Conservation (phyloP, 2,329 filamentous ascomycete genomes). For the Aspergillus awamori region DNA sequence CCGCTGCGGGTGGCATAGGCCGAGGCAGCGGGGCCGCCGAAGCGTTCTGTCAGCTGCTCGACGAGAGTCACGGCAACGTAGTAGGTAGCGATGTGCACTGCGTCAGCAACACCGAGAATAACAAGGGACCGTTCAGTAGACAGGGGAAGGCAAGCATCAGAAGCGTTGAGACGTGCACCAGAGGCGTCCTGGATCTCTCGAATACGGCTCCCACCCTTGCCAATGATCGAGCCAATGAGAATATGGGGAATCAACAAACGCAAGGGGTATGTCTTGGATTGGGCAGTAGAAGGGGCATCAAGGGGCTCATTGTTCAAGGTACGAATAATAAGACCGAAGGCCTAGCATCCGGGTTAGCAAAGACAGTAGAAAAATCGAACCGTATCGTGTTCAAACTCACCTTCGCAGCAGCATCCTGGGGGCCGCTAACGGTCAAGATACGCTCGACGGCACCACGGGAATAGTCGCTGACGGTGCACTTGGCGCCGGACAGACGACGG, state of each 20-base stretch:
- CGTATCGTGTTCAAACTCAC: slow-evolving; percentile 53
- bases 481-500: slow-evolving; percentile 89
- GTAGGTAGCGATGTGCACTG: slow-evolving; percentile 97
- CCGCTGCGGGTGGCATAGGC: slow-evolving; percentile 95
- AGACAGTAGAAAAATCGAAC: background rate
- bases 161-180: slow-evolving; percentile 93
- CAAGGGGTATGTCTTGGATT: slow-evolving; percentile 96
- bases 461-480: slow-evolving; percentile 98
- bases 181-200: slow-evolving; percentile 98
- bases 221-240: slow-evolving; percentile 97
- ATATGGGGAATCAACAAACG: slow-evolving; percentile 95
- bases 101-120: slow-evolving; percentile 95
- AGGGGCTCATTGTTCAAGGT: slow-evolving; percentile 97
- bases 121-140: slow-evolving; percentile 98
- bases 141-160: slow-evolving; percentile 88
- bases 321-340: slow-evolving; percentile 96
- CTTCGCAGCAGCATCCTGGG: slow-evolving; percentile 96
- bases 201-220: slow-evolving; percentile 92
- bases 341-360: slow-evolving; percentile 54
- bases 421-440: slow-evolving; percentile 94
- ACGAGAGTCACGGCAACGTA: slow-evolving; percentile 98
- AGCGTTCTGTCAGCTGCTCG: slow-evolving; percentile 95
- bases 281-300: slow-evolving; percentile 80
- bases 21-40: slow-evolving; percentile 93
- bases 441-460: slow-evolving; percentile 95